Percentiles rank a stretch among this genome's conserved stretches.
These are phyloP conservation scores for Wickerhamomyces xylosicus DNA, from an alignment of 805 yeast genomes.

Conservation along the genomic window DNA sequence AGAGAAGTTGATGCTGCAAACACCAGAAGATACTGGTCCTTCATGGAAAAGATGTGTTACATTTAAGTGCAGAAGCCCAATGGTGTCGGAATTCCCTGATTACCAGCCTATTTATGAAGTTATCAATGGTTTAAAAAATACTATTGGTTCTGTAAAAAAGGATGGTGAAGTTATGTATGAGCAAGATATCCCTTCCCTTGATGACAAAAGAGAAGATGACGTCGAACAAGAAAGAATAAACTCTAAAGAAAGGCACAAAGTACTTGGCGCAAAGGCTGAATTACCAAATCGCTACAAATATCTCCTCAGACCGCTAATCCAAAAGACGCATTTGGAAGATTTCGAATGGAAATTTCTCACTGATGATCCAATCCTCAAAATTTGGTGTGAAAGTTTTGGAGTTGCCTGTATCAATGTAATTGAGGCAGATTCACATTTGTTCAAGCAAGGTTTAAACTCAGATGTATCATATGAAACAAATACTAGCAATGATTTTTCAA, in stretches of 20 bases:
- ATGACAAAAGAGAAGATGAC: not conserved
- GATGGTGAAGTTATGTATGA: slow-evolving; percentile 3
- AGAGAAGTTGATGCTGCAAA: slow-evolving; percentile 23
- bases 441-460: slow-evolving; percentile 3
- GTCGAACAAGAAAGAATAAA: not conserved
- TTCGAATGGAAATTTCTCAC: slow-evolving; percentile 49
- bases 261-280: slow-evolving; percentile 7
- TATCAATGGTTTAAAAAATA: not conserved
- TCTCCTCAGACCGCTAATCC: slow-evolving; percentile 48
- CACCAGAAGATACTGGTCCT: slow-evolving; percentile 36
- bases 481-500: not conserved
- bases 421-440: slow-evolving; percentile 30
- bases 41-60: slow-evolving; percentile 37
- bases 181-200: slow-evolving; percentile 1
- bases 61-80: slow-evolving; percentile 36
- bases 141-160: not conserved
- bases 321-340: slow-evolving; percentile 31
- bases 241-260: not conserved
- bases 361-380: slow-evolving; percentile 44
- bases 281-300: slow-evolving; percentile 47
- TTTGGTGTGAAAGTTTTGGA: slow-evolving; percentile 47
- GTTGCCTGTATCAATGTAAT: slow-evolving; percentile 40
- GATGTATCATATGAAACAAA: too few species aligned
- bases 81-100: slow-evolving; percentile 33
- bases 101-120: slow-evolving; percentile 1